A percentile compares a stretch with the other conserved stretches of the same genome.
phyloP scores from a whole-genome alignment of 2,329 filamentous ascomycete genomes.

The Bipolaris oryzae region DNA sequence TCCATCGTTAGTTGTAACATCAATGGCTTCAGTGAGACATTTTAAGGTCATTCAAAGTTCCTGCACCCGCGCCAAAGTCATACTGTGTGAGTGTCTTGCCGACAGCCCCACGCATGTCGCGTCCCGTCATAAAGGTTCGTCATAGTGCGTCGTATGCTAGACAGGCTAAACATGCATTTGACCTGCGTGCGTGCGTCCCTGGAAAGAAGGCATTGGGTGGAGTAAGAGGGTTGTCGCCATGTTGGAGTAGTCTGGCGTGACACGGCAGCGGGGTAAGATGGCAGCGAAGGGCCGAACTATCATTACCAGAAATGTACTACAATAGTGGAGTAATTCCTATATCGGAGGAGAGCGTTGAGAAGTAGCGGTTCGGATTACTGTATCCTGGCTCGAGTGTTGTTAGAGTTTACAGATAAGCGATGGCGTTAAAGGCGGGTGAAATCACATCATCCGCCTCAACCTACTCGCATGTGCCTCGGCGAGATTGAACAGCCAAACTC shows the following conservation, averaged over 20 bases:
- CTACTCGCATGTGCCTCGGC: neutral
- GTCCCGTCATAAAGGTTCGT: neutral
- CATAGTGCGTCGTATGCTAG: neutral
- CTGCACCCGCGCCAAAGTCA: neutral
- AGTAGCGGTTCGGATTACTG: neutral
- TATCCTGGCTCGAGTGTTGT: conserved; percentile 8
- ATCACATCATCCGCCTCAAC: conserved; percentile 39
- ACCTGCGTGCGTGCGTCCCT: neutral
- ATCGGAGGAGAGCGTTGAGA: conserved; percentile 15
- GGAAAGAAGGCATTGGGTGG: conserved; percentile 7
- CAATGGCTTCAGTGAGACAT: neutral
- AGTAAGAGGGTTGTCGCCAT: conserved; percentile 26
- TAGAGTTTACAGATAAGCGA: conserved; percentile 27
- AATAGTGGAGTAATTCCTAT: conserved; percentile 9
- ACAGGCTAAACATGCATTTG: neutral
- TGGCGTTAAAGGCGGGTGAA: conserved; percentile 33
- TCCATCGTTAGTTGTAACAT: conserved; percentile 7
- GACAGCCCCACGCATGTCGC: neutral
- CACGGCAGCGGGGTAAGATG: conserved; percentile 9
- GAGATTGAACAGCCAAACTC: neutral
- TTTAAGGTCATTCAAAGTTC: neutral
- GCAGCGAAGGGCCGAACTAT: conserved; percentile 3
- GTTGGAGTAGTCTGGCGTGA: conserved; percentile 31
- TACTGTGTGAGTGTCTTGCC: neutral
- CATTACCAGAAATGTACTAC: neutral